Base-by-base conservation (phyloP, 202 grass and related monocot species). In the Panicum hallii region DNA sequence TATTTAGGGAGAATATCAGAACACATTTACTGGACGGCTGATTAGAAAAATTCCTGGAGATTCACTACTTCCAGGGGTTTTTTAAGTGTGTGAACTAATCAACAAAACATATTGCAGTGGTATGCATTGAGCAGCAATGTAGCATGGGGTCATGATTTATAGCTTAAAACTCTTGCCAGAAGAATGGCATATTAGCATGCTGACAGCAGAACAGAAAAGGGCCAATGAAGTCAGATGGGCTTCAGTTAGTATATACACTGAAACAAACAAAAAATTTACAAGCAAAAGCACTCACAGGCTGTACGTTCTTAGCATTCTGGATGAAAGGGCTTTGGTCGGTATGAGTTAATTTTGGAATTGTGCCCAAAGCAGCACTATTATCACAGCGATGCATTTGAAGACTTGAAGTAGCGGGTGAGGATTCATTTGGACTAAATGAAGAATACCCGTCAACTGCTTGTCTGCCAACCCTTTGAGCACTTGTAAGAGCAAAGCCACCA, bases 391-490 rank as follows among this genome's bases (percentile, higher is more conserved):
- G 60, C 40, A 79, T 45, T 46, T 16, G 74, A 84, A 46, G 15
- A 80, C 13, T 58, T 74, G 84, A 83, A 63, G 72, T 46, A 66
- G 78, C 56, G 79, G 85, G 82, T 16, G 77, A 88, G 60, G 67
- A 72, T 85, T 75, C 63, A 74, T 86, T 83, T 67, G 88, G 90
- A 81, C 43, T 89, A 78, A 85, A 77, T 64, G 79, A 56, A 85
- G 88, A 89, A 73, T 81, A 80, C 81, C 75, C 79, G 82, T 79
- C 69, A 46, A 42, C 4, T 9, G 30, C 75, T 88, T 78, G 58
- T 52, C 49, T 74, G 23, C 72, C 61, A 44, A 40, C 48, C 79
- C 84, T 84, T 62, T 19, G 62, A 66, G 26, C 42, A 75, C 85
- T 74, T 14, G 67, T 79, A 73, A 89, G 84, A 85, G 70, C 75